Percentiles rank a stretch among this genome's conserved stretches.
phyloP scores from a whole-genome alignment of 2,329 filamentous ascomycete genomes.

The Didymosphaeria variabile region DNA sequence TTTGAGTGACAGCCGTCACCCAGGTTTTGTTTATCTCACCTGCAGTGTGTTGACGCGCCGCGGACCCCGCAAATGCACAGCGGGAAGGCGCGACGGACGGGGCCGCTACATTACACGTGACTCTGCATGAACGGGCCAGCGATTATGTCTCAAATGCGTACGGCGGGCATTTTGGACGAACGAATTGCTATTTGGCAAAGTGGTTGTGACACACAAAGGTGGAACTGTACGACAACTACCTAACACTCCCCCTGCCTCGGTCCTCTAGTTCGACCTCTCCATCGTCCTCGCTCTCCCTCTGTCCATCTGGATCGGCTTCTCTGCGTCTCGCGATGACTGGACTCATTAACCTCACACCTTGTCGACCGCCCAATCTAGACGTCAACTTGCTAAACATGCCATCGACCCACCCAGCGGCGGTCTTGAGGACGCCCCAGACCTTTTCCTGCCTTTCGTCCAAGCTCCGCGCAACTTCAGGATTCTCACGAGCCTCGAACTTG shows the following conservation, averaged over 20 bases:
- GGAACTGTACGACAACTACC: slow-evolving; percentile 7
- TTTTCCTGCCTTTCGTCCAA: slow-evolving; percentile 44
- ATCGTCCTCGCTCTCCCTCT: slow-evolving; percentile 21
- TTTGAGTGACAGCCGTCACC: not conserved
- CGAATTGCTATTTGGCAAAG: not conserved
- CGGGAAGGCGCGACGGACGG: slow-evolving; percentile 3
- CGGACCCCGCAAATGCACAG: not conserved
- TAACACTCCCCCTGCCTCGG: slow-evolving; percentile 23
- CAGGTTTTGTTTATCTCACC: slow-evolving; percentile 6
- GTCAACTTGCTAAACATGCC: slow-evolving; percentile 27
- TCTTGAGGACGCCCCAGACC: slow-evolving; percentile 32
- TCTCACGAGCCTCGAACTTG: slow-evolving; percentile 88
- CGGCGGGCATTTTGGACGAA: slow-evolving; percentile 1
- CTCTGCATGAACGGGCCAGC: slow-evolving; percentile 9
- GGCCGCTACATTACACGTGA: slow-evolving; percentile 17
- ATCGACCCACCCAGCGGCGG: slow-evolving; percentile 31
- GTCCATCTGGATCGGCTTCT: slow-evolving; percentile 20
- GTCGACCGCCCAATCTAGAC: slow-evolving; percentile 25
- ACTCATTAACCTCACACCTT: slow-evolving; percentile 39
- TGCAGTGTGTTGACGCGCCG: not conserved
- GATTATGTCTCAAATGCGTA: slow-evolving; percentile 17
- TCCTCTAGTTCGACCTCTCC: slow-evolving; percentile 36
- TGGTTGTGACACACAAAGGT: not conserved
- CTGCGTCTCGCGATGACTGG: slow-evolving; percentile 24
- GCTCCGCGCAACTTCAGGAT: slow-evolving; percentile 53